Base-by-base conservation (phyloP, 2,329 filamentous ascomycete species). In the Xylaria arbuscula region DNA sequence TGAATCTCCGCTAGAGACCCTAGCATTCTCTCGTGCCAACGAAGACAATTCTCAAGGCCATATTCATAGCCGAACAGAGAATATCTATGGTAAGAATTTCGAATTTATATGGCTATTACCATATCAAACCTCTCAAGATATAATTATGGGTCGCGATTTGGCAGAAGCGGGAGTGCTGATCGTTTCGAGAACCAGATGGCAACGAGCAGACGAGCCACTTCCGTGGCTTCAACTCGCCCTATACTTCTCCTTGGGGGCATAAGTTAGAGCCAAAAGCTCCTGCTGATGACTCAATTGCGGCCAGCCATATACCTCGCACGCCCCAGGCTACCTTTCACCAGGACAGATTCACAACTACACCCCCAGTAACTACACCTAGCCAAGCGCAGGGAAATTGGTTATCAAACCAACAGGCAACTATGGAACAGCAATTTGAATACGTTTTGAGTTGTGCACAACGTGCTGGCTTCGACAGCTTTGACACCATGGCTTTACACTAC, bases 341-440 rank as follows among this genome's bases (percentile, higher is more conserved):
- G 7, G 65, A 59, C 1, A 40, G 22, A 8, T 40, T 22, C 2
- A 48, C 38, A 19, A 47, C 34, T n/a, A 1, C 54, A 10, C 19
- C 64, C 22, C 38, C 48, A 28, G n/a, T 54, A 40, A 24, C 40
- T 22, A 7, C 11, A 3, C 38, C 60, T 34, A 42, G 22, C n/a
- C 48, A 62, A 10, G 63, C 59, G 59, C 54, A 48, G 17, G 64
- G 19, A 40, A 53, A 32, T 36, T 24, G 11, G 11, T n/a, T 36
- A 11, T 32, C 45, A n/a, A 60, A 19, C 28, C 10, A 61, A 10
- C 65, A 67, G 28, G 11, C 48, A 9, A 55, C 54, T 11, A 9
- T 67, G 17, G 65, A 67, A 45, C 59, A 67, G n/a, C 60, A 55
- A 38, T 63, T 67, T 2, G 60, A 67, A 32, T 59, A 67, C 13